Evolutionary conservation across 495 filamentous ascomycete species (phyloP), one percentile per base, ranked within the genome.

Genomic region (Tuber melanosporum): DNA sequence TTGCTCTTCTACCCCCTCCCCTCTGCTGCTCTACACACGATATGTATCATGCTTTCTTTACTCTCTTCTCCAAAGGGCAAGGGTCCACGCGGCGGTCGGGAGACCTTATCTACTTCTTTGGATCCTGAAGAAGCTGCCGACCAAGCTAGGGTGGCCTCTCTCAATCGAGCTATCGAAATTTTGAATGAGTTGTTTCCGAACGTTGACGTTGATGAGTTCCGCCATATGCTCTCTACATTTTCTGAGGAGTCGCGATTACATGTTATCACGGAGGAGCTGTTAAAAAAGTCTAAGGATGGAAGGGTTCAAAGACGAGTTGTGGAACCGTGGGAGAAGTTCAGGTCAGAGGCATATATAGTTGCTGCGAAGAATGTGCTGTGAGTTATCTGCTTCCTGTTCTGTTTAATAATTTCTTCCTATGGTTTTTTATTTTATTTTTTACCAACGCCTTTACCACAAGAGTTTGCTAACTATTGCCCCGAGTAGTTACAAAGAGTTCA

Each of bases 131-230:
- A 66, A 70, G 72, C 78, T 32, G n/a, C 43, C 36, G 71, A 73
- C 72, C 36, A 76, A 20, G 47, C 75, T 26, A 74, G 79, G 71
- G 77, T 75, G 2, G 44, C 75, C 47, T 73, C 73, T 20, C 86
- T 97, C 36, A 99, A 99, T 84, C 84, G 87, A 20, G 88, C 90
- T 66, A 89, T 99, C 73, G 88, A 90, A 47, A 87, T 86, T 1
- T 88, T 99, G 17, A 89, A 90, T 5, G 88, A 87, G 9, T 87
- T 97, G 3, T 99, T 99, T 79, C 95, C 95, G 9, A 91, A 97
- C 84, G 87, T 97, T 39, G 91, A 92, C 74, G 86, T 95, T 76
- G 93, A 97, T 74, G 94, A 97, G n/a, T 94, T 99, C 80, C 90
- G 95, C 19, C 94, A 97, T 83, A 89, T 98, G 87, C 89, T 99